Evolutionary conservation across 805 yeast species (phyloP), one percentile per base, ranked within the genome.

Genomic region (Hagleromyces aurorensis): DNA sequence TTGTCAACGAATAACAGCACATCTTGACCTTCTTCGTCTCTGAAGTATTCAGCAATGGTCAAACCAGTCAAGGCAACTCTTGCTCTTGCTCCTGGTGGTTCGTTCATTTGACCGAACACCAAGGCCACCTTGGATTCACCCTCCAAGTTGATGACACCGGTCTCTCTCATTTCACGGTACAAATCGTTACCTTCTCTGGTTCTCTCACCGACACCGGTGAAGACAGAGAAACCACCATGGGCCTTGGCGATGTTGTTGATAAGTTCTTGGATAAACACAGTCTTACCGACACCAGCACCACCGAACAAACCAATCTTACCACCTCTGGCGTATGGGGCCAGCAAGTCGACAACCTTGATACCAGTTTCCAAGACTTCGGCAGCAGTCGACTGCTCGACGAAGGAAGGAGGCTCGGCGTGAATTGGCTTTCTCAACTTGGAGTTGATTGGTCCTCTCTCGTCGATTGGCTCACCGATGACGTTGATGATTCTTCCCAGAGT

Each of bases 241-340:
- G 98, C 97, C 78, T 89, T 91, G 65, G 98, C 98, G 62, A 89
- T 91, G 78, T 89, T 89, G 87, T 91, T 89, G 69, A 89, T 89
- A 74, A 89, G 78, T 75, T 89, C 98, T 77, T 89, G 98, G 72
- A 89, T 89, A 73, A 89, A 89, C 46, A 89, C 98, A 69, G 98
- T 89, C 72, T 89, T 89, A 73, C 98, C 98, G 83, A 89, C 98
- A 89, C 98, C 98, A 69, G 98, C 98, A 89, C 98, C 98, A 76
- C 98, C 98, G 82, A 89, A 89, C 63, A 89, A 79, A 80, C 98
- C 98, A 85, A 89, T 89, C 80, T 89, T 89, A 84, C 98, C 98
- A 84, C 98, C 98, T 84, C 96, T 86, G 64, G 98, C 97, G 75
- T 89, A 89, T 55, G 98, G 98, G 55, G 98, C 98, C 52, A 89